phyloP scores from a whole-genome alignment of 371 early-diverging fungal genomes.

The Rhizomucor miehei region DNA sequence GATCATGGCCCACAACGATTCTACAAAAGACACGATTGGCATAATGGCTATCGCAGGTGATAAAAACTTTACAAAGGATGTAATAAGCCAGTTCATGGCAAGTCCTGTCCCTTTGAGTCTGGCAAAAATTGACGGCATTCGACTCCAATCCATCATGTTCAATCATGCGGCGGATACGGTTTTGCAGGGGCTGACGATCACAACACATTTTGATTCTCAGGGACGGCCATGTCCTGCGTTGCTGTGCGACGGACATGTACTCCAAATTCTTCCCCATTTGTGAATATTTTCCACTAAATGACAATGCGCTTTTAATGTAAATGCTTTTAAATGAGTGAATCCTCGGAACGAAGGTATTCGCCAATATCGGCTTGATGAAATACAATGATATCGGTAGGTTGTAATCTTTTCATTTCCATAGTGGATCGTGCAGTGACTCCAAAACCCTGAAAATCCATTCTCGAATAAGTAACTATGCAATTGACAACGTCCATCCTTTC shows the following conservation, averaged over 20 bases:
- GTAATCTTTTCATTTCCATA: slow-evolving; percentile 85
- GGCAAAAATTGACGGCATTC: slow-evolving; percentile 22
- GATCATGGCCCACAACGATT: slow-evolving; percentile 6
- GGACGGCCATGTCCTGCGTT: neutral
- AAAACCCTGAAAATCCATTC: slow-evolving; percentile 73
- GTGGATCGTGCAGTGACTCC: slow-evolving; percentile 96
- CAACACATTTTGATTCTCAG: slow-evolving; percentile 10
- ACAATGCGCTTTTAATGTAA: no score
- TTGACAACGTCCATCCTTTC: neutral
- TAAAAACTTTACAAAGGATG: slow-evolving; percentile 28
- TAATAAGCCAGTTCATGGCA: slow-evolving; percentile 22
- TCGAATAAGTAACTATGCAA: neutral
- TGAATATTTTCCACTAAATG: no score
- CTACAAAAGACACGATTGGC: slow-evolving; percentile 17
- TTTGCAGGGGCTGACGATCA: slow-evolving; percentile 15
- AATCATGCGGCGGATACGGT: slow-evolving; percentile 23
- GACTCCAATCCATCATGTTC: slow-evolving; percentile 32
- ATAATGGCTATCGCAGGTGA: slow-evolving; percentile 21
- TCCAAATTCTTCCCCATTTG: neutral
- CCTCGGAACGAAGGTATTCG: slow-evolving; percentile 96
- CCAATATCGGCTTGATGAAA: slow-evolving; percentile 99
- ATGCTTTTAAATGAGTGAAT: slow-evolving; percentile 72
- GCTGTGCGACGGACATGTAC: neutral
- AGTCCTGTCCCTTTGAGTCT: slow-evolving; percentile 32
- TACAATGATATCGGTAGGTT: slow-evolving; percentile 94